These are phyloP conservation scores for Sporisorium scitamineum DNA, from an alignment of 1,284 basidiomycete genomes.

Conservation along the genomic window DNA sequence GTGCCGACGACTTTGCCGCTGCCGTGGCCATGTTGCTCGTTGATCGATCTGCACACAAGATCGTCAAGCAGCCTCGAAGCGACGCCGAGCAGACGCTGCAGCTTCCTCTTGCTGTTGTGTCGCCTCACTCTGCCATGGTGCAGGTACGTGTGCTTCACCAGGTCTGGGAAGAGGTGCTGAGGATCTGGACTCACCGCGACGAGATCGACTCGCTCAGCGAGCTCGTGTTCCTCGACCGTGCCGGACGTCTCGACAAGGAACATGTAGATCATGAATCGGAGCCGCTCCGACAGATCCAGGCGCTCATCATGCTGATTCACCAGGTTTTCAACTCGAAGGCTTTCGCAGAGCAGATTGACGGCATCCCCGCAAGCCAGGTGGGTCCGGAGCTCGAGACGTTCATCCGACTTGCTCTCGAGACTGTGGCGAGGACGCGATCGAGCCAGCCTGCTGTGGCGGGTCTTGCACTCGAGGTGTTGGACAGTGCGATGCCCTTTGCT, in stretches of 20 bases:
- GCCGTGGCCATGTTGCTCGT: slow-evolving; percentile 87
- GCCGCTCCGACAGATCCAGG: slow-evolving; percentile 53
- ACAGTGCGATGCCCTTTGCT: slow-evolving; percentile 52
- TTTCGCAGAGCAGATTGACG: slow-evolving; percentile 36
- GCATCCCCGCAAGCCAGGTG: slow-evolving; percentile 18
- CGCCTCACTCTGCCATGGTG: slow-evolving; percentile 74
- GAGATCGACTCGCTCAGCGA: slow-evolving; percentile 45
- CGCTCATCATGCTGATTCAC: slow-evolving; percentile 56
- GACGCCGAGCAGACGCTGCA: slow-evolving; percentile 72
- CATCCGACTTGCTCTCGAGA: slow-evolving; percentile 39
- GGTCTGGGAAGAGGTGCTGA: slow-evolving; percentile 54
- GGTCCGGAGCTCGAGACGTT: slow-evolving; percentile 40
- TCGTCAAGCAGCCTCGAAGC: slow-evolving; percentile 74
- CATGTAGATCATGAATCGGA: slow-evolving; percentile 60
- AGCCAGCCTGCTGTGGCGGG: slow-evolving; percentile 24
- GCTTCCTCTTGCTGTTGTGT: slow-evolving; percentile 75
- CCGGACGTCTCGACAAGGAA: slow-evolving; percentile 52
- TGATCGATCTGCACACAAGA: slow-evolving; percentile 82
- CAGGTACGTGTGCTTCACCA: slow-evolving; percentile 73
- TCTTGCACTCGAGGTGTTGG: slow-evolving; percentile 47
- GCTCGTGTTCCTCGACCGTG: slow-evolving; percentile 59
- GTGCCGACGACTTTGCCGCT: slow-evolving; percentile 82
- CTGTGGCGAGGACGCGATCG: slow-evolving; percentile 16
- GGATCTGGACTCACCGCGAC: slow-evolving; percentile 51
- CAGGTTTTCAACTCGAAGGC: slow-evolving; percentile 48